phyloP scores from a whole-genome alignment of 78 protist genomes.

The Dictyostelium purpureum region DNA sequence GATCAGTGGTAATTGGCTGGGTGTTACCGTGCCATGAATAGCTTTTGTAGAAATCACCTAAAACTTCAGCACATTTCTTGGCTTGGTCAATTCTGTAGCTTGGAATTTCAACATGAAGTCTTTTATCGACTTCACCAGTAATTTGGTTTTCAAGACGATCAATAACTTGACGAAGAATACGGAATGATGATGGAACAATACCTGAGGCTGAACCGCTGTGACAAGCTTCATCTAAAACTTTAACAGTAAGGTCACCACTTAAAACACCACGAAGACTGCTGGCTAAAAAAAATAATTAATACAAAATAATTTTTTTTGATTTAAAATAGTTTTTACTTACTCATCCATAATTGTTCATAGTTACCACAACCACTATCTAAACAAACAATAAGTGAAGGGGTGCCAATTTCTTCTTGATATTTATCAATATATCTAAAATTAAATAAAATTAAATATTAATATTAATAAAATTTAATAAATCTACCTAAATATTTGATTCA shows the following conservation, averaged over 20 bases:
- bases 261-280: conserved; percentile 63
- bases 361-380: conserved; percentile 89
- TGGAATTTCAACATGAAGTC: conserved; percentile 85
- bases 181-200: conserved; percentile 88
- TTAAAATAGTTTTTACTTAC: too few relatives aligned
- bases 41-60: conserved; percentile 84
- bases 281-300: conserved; percentile 79
- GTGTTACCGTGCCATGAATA: conserved; percentile 41
- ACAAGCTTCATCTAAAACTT: conserved; percentile 81
- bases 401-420: conserved; percentile 46
- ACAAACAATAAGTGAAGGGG: conserved; percentile 83
- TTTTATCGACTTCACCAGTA: conserved; percentile 87
- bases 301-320: too few relatives aligned
- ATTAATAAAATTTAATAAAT: too few relatives aligned
- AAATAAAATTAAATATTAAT: too few relatives aligned
- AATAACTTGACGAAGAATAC: conserved; percentile 75
- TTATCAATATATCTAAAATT: too few relatives aligned
- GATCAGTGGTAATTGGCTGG: conserved; percentile 64
- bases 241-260: conserved; percentile 74
- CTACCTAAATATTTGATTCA: too few relatives aligned
- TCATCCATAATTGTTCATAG: conserved; percentile 84
- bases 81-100: conserved; percentile 62
- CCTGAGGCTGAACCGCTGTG: conserved; percentile 91
- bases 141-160: conserved; percentile 86
- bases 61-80: conserved; percentile 47